These are phyloP conservation scores for Ogataea henricii DNA, from an alignment of 805 yeast genomes.

Conservation along the genomic window DNA sequence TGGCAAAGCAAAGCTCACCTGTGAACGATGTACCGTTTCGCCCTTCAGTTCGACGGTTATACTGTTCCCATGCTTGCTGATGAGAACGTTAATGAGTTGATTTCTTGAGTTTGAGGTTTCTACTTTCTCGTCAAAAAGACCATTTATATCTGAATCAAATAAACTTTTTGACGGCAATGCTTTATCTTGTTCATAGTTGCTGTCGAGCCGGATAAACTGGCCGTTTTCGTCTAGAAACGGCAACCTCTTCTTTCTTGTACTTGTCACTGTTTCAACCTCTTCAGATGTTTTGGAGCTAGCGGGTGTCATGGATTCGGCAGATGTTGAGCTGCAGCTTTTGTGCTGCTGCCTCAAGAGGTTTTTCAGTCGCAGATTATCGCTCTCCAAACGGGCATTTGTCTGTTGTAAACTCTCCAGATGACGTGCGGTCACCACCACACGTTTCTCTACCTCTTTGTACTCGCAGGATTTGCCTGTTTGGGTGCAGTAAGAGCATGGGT, in stretches of 20 bases:
- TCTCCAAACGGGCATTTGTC: slow-evolving; percentile 57
- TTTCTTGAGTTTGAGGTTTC: neutral
- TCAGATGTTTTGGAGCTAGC: neutral
- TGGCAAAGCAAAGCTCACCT: slow-evolving; percentile 61
- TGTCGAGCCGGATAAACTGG: slow-evolving; percentile 38
- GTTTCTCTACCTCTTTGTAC: slow-evolving; percentile 64
- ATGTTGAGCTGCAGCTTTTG: slow-evolving; percentile 16
- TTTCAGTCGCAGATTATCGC: slow-evolving; percentile 55
- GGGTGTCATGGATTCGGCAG: neutral
- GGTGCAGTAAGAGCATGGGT: slow-evolving; percentile 65
- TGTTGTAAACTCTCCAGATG: slow-evolving; percentile 63
- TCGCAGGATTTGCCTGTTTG: slow-evolving; percentile 59
- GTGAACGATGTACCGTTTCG: neutral
- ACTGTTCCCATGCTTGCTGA: neutral
- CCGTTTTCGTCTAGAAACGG: slow-evolving; percentile 67
- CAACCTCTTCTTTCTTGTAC: slow-evolving; percentile 37
- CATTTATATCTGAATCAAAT: slow-evolving; percentile 71
- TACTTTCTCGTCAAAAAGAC: slow-evolving; percentile 22
- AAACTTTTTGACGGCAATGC: slow-evolving; percentile 74
- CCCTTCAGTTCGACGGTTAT: neutral
- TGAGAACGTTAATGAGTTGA: neutral
- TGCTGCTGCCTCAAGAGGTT: slow-evolving; percentile 34
- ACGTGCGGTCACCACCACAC: slow-evolving; percentile 64
- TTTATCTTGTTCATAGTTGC: slow-evolving; percentile 58
- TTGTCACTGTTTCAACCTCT: neutral